A percentile compares a stretch with the other conserved stretches of the same genome.
phyloP scores from a whole-genome alignment of 73 alveolate genomes.

The Paramecium bursaria region DNA sequence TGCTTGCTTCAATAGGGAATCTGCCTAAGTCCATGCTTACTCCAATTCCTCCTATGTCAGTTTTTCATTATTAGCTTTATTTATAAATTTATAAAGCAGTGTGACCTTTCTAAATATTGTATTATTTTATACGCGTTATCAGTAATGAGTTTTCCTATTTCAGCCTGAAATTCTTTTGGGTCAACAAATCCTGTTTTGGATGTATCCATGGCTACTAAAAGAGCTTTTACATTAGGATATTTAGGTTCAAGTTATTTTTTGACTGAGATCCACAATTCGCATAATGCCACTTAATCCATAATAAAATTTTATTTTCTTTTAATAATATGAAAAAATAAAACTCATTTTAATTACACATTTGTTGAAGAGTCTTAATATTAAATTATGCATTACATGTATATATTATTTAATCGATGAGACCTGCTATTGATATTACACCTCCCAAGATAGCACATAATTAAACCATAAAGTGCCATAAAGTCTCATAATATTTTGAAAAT shows the following conservation, averaged over 20 bases:
- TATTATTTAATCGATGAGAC: slow-evolving; percentile 87
- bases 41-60: slow-evolving; percentile 33
- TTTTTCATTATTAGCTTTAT: too few relatives aligned
- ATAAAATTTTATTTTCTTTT: slow-evolving; percentile 43
- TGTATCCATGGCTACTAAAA: not conserved
- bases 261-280: slow-evolving; percentile 4
- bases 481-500: slow-evolving; percentile 83
- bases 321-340: too few relatives aligned
- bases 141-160: too few relatives aligned
- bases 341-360: too few relatives aligned
- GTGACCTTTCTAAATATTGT: too few relatives aligned
- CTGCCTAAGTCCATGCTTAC: slow-evolving; percentile 4
- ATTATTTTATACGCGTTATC: too few relatives aligned
- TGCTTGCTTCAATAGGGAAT: slow-evolving; percentile 1
- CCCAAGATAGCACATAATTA: slow-evolving; percentile 98
- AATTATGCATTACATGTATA: slow-evolving; percentile 67
- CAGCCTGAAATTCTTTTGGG: too few relatives aligned
- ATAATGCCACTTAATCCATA: slow-evolving; percentile 46
- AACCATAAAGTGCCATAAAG: slow-evolving; percentile 81
- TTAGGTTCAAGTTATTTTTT: not conserved
- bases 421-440: slow-evolving; percentile 98
- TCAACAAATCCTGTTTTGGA: slow-evolving; percentile 40
- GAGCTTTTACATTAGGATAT: not conserved
- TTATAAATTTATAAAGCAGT: too few relatives aligned
- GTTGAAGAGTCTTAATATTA: too few relatives aligned